Base-by-base conservation (phyloP, 805 yeast genomes). In the Starmerella bombicola region DNA sequence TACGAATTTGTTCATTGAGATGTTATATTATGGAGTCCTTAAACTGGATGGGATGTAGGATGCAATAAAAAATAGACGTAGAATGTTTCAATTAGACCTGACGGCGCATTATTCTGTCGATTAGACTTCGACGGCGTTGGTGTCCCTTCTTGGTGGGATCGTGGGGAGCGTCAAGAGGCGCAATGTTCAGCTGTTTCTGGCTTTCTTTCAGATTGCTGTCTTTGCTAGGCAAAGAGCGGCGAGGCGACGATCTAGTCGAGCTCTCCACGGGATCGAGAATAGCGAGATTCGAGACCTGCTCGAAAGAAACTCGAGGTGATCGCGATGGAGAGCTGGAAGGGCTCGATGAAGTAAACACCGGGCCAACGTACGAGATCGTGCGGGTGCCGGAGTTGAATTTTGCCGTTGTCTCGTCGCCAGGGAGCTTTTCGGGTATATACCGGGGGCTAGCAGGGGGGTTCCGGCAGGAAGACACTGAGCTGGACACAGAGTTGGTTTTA, bases 281-380 rank as follows among this genome's bases (percentile, higher is more conserved):
- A 4, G 49, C 49, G 30, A 47, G 34, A 17, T 43, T 47, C 28
- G 52, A 47, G 22, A 47, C 46, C 34, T 42, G 49, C 37, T 46
- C 49, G 33, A 33, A 30, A 8, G 37, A 33, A 25, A 26, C 6
- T 13, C 38, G 29, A 13, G 37, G 37, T 5, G 37, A 33, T 19
- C 33, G 31, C 19, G 37, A 13, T 15, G 42, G 35, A 17, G 40
- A 37, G 23, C 18, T 20, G 12, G 28, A 7, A 9, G 34, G 40
- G 29, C 30, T 37, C 8, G 43, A 40, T n/a, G 41, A 30, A 22
- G n/a, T 23, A 12, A 35, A 22, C 5, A 36, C 21, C 25, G 42
- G 45, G 19, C 48, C 42, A n/a, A 45, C 41, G 34, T 41, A 45
- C 7, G 46, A 34, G 22, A 41, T 40, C 12, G 40, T 32, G 34